These are phyloP conservation scores for Xanthoconium purpureum DNA, from an alignment of 768 basidiomycete genomes.

Conservation along the genomic window DNA sequence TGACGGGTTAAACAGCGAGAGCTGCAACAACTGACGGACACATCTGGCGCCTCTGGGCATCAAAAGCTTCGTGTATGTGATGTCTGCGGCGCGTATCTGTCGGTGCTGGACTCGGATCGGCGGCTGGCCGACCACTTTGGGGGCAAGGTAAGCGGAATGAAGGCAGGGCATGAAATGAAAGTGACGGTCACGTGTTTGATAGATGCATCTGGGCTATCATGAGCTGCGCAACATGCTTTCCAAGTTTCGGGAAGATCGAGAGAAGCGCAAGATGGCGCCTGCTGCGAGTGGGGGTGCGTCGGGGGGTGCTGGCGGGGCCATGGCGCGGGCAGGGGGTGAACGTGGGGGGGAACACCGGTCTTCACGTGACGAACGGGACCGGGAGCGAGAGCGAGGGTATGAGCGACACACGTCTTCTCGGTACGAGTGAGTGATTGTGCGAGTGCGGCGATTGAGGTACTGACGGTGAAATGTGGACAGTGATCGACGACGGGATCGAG, in stretches of 20 bases:
- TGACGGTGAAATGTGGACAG: conserved; percentile 34
- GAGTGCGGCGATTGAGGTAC: conserved; percentile 15
- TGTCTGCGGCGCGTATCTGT: conserved; percentile 99
- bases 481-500: conserved; percentile 68
- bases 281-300: conserved; percentile 40
- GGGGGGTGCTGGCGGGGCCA: conserved; percentile 35
- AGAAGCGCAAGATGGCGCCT: conserved; percentile 66
- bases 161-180: conserved; percentile 20
- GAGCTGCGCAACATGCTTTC: conserved; percentile 92
- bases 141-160: conserved; percentile 74
- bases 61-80: conserved; percentile 99
- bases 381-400: conserved; percentile 66
- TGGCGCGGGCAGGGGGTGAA: conserved; percentile 42
- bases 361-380: conserved; percentile 62
- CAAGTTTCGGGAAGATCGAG: conserved; percentile 89
- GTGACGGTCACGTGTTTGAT: conserved; percentile 31
- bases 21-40: conserved; percentile 93
- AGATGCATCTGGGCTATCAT: conserved; percentile 99
- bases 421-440: conserved; percentile 58
- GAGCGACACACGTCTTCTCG: conserved; percentile 68
- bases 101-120: conserved; percentile 95
- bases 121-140: conserved; percentile 99
- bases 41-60: conserved; percentile 98
- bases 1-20: conserved; percentile 60
- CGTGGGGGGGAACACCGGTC: conserved; percentile 53